Conservation (phyloP, 345 rosid genomes). For the Eucalyptus leucophloia region DNA sequence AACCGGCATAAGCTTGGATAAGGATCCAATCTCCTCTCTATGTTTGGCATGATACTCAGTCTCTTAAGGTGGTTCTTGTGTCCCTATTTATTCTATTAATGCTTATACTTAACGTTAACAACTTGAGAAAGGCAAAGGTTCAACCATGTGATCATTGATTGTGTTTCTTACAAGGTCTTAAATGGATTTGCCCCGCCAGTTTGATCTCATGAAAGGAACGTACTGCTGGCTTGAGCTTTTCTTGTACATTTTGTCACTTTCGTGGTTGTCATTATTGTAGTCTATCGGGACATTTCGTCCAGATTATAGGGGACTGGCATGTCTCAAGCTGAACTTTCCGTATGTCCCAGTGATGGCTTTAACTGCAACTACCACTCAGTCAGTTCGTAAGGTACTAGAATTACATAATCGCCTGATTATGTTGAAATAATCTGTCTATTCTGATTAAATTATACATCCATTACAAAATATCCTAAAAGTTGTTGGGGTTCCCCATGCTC, state of each 20-base stretch:
- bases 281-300: conserved; percentile 92
- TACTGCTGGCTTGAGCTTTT: no score
- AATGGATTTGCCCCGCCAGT: neutral
- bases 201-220: no score
- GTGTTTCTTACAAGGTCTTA: neutral
- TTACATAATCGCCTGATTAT: no score
- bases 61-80: no score
- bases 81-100: no score
- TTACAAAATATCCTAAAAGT: conserved; percentile 61
- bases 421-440: no score
- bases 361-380: conserved; percentile 79
- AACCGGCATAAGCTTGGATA: no score
- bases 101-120: no score
- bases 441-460: neutral
- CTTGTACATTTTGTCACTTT: neutral
- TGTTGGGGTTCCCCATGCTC: conserved; percentile 45
- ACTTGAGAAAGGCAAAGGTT: no score
- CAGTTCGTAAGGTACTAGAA: conserved; percentile 57
- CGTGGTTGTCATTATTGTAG: conserved; percentile 9
- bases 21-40: no score
- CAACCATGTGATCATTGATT: no score
- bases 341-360: conserved; percentile 76
- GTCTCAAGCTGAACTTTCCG: conserved; percentile 66
- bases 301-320: conserved; percentile 67
- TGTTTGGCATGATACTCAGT: no score